Evolutionary conservation across 306 rosid species (phyloP).

Genomic region (Medicago truncatula): DNA sequence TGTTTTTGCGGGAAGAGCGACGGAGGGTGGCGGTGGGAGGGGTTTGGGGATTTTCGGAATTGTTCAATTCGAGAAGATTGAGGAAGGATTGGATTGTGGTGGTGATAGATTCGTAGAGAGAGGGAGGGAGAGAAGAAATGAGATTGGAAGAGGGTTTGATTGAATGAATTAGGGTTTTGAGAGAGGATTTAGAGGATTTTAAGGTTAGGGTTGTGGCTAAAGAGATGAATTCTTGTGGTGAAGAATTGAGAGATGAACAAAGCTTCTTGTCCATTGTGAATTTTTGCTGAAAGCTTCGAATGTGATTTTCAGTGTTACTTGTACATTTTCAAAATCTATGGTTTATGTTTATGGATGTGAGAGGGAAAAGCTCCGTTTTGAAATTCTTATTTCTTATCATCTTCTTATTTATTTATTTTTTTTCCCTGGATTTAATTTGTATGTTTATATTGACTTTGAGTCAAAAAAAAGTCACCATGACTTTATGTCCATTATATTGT

Average conservation of each 20-base stretch:
- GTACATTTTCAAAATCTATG: no score
- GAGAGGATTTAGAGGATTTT: slow-evolving; percentile 65
- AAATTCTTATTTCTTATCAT: no score
- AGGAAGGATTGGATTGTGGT: slow-evolving; percentile 55
- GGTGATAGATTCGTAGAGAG: slow-evolving; percentile 61
- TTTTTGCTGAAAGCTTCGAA: slow-evolving; percentile 1
- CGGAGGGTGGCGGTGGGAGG: slow-evolving; percentile 76
- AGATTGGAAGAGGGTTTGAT: slow-evolving; percentile 64
- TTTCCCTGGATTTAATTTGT: no score
- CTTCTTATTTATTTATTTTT: no score
- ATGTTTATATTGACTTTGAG: no score
- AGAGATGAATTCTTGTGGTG: slow-evolving; percentile 67
- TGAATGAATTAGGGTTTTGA: slow-evolving; percentile 74
- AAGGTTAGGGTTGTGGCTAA: slow-evolving; percentile 56
- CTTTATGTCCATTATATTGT: no score
- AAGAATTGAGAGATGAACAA: slow-evolving; percentile 68
- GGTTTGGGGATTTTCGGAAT: slow-evolving; percentile 48
- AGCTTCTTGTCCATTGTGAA: slow-evolving; percentile 71
- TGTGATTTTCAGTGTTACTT: not conserved
- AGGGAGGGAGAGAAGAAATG: slow-evolving; percentile 65
- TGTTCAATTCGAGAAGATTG: slow-evolving; percentile 39
- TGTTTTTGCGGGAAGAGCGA: slow-evolving; percentile 61
- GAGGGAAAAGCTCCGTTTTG: no score
- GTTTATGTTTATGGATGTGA: no score
- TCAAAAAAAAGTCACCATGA: no score